A percentile compares a stretch with the other conserved stretches of the same genome.
Conservation (phyloP, 164 flowering plant species). For the Umbilicus rupestris region DNA sequence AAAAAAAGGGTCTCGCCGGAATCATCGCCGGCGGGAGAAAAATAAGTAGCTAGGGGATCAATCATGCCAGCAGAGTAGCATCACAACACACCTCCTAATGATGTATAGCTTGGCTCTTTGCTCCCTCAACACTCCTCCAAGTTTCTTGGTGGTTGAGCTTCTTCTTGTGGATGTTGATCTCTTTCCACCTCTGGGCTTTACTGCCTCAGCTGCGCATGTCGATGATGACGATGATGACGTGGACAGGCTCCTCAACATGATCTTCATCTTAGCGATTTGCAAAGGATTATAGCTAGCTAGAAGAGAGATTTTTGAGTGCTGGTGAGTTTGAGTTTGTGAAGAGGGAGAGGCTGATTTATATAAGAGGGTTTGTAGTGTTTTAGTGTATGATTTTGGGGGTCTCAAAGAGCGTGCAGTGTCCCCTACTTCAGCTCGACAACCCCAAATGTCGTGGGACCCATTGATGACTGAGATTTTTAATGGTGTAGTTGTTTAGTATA, state of each 20-base stretch:
- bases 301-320: background rate
- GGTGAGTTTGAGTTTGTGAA: background rate
- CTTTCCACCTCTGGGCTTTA: slow-evolving; percentile 9
- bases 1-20: background rate
- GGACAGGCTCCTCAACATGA: background rate
- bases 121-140: slow-evolving; percentile 50
- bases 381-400: background rate
- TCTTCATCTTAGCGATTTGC: background rate
- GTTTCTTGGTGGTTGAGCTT: slow-evolving; percentile 41
- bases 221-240: background rate
- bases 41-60: slow-evolving; percentile 6
- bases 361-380: background rate
- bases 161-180: slow-evolving; percentile 23
- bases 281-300: background rate
- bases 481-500: background rate
- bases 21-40: background rate
- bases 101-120: slow-evolving; percentile 59
- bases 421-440: slow-evolving; percentile 6
- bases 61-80: slow-evolving; percentile 66
- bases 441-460: slow-evolving; percentile 1
- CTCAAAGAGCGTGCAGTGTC: slow-evolving; percentile 3
- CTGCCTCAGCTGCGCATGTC: background rate
- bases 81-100: slow-evolving; percentile 59
- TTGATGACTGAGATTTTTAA: background rate
- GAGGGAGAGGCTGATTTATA: background rate